Base-by-base conservation (phyloP, 2,329 filamentous ascomycete species). In the Ceratocystis cubensis region DNA sequence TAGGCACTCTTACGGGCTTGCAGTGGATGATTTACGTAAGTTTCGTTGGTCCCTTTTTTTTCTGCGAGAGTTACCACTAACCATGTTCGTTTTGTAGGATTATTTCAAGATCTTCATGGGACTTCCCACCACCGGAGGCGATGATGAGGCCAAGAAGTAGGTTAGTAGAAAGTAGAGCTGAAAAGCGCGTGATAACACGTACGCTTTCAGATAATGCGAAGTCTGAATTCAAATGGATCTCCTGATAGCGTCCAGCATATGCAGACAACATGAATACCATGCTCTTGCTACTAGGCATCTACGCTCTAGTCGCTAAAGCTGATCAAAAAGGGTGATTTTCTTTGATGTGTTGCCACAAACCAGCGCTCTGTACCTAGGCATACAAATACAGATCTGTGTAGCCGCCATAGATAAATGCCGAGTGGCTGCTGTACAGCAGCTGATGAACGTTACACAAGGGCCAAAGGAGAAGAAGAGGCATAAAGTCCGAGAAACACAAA, bases 41-140 rank as follows among this genome's bases (percentile, higher is more conserved):
- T 76, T n/a, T 63, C 48, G 17, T 59, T 28, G 28, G 22, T n/a
- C 8, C 22, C 48, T 33, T 15, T 65, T 41, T 41, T 2, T 41
- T 2, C 46, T 33, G 7, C 65, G 45, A 22, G 64, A 8, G 22
- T 22, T 62, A 65, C 25, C 10, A 25, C 71, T 73, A 64, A 73
- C 68, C 0, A 20, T 41, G 22, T 20, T 59, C 8, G 33, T 37
- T 30, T 57, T 70, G 3, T 69, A 85, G 82, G 88, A 93, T 73
- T 91, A 88, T 71, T 92, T 92, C 82, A 93, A 94, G 83, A 89
- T 94, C 73, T 89, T 89, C 74, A 91, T 94, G 85, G 89, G 90
- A 53, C 77, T 95, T 65, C 90, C 90, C 1, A 94, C 90, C 3
- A 95, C 90, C 0, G 90, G 89, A 68, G 88, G 89, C 56, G 77